These are phyloP conservation scores for Pseudogymnoascus sp. DNA, from an alignment of 2,329 filamentous ascomycete species.

Conservation along the genomic window DNA sequence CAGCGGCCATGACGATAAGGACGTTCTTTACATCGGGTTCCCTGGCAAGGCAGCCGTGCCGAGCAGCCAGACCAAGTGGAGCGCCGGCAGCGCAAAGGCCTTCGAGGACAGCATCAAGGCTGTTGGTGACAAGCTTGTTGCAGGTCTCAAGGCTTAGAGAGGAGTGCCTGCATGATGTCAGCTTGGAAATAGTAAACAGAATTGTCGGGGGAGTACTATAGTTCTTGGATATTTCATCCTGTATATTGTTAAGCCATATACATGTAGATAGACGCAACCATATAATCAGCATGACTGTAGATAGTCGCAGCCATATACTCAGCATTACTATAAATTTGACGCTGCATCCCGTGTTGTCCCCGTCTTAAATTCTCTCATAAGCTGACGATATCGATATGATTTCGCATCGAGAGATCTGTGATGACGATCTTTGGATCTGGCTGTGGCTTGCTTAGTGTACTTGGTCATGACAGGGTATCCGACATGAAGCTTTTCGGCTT, in stretches of 20 bases:
- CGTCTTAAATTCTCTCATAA: background rate
- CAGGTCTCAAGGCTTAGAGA: background rate
- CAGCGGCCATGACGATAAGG: background rate
- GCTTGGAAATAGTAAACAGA: background rate
- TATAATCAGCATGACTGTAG: background rate
- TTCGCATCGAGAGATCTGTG: background rate
- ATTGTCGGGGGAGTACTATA: background rate
- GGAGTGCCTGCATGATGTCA: background rate
- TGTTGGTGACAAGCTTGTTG: constrained; percentile 8
- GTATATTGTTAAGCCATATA: background rate
- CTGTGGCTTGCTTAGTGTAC: background rate
- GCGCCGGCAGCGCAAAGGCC: background rate
- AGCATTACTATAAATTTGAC: background rate
- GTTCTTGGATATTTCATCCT: background rate
- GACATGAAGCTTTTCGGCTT: background rate
- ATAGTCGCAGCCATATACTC: background rate
- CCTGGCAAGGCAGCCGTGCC: background rate
- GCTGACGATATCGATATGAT: background rate
- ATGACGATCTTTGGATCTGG: background rate
- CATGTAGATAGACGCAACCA: background rate
- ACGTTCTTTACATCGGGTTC: constrained; percentile 11
- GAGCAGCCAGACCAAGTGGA: background rate
- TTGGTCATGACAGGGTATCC: background rate
- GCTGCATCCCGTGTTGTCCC: background rate
- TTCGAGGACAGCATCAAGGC: constrained; percentile 1